Base-by-base conservation (phyloP, 2,329 filamentous ascomycete genomes). In the Clonostachys solani region DNA sequence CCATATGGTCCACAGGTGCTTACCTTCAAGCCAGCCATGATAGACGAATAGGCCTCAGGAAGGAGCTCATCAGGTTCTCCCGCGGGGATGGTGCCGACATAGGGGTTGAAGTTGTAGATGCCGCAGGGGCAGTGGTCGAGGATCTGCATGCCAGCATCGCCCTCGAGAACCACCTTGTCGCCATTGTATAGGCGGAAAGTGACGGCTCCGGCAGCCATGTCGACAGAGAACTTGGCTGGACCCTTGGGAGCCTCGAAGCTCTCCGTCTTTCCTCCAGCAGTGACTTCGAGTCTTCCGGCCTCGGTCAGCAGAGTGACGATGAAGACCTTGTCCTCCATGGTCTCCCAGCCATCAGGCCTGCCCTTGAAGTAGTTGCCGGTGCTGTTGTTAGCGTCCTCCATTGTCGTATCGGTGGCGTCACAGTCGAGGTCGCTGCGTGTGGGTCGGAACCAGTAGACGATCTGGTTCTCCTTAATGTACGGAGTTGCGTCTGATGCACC, bases 21-120 rank as follows among this genome's bases (percentile, higher is more conserved):
- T 13, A 61, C 60, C 19, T 56, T 54, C 19, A 66, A 51, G 17
- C 61, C 61, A 16, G 46, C 49, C n/a, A 53, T 56, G 12, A 65
- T 52, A 1, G 51, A 56, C 3, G 56, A 50, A 17, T 61, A 53
- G 6, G 65, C 70, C 37, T 55, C 62, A 3, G 64, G 55, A 43
- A 60, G 58, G 2, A 73, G 64, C 43, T 59, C 54, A 47, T 73
- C 69, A 10, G 58, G 53, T 15, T 51, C 19, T 13, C 62, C 57
- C 1, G 60, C 60, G 4, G 76, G 74, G 4, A 80, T 61, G 2
- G 67, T 73, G 13, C 77, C 77, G 1, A 78, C 74, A 50, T 75
- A 80, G 13, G 74, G 69, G 49, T 81, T 81, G 63, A 74, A 80
- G 60, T 80, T 80, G 64, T 79, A 79, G 43, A 79, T 64, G 5